phyloP scores from a whole-genome alignment of 495 filamentous ascomycete species.

The Neurospora sublineolata region DNA sequence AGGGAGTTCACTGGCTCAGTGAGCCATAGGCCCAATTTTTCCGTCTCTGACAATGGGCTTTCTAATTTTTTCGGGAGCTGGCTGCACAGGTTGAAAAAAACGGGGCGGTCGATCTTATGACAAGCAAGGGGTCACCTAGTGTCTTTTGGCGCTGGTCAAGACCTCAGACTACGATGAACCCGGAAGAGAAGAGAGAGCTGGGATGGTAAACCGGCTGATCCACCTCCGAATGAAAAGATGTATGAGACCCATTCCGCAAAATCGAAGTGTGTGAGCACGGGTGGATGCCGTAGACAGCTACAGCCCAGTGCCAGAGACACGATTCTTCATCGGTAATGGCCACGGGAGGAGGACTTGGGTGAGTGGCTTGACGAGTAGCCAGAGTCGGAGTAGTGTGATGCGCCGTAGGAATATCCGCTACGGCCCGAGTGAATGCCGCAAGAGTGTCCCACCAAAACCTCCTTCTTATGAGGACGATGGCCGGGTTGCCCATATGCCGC shows the following conservation, averaged over 20 bases:
- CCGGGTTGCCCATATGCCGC: constrained; percentile 40
- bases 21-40: neutral
- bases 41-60: neutral
- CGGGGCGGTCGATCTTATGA: neutral
- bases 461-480: neutral
- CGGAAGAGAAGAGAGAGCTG: neutral
- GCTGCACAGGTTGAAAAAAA: neutral
- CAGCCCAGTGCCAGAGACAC: neutral
- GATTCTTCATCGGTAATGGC: neutral
- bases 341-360: neutral
- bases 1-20: neutral
- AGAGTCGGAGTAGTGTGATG: neutral
- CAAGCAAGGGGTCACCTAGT: neutral
- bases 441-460: neutral
- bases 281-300: neutral
- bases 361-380: neutral
- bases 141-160: neutral
- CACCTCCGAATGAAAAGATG: neutral
- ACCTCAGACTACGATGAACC: neutral
- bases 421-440: neutral
- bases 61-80: neutral
- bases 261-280: neutral
- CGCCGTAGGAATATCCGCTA: neutral
- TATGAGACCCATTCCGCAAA: neutral
- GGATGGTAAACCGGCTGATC: neutral